A percentile compares a stretch with the other conserved stretches of the same genome.
Conservation (phyloP, 2,329 filamentous ascomycete species). For the Herpotrichia juniperi region DNA sequence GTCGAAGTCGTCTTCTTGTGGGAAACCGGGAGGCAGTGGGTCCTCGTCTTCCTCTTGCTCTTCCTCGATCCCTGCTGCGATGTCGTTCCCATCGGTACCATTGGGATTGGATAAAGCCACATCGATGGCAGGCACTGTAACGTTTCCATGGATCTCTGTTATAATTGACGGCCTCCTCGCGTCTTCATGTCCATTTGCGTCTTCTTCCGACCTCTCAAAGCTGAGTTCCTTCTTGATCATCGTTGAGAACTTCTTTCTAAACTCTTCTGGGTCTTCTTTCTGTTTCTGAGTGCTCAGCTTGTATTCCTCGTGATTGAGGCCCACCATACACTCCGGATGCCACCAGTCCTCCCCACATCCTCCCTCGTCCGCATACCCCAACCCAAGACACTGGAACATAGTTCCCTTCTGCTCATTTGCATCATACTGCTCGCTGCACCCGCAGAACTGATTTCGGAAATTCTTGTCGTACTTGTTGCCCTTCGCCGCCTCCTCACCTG, state of each 20-base stretch:
- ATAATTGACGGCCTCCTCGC: conserved; percentile 17
- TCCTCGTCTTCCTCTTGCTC: conserved; percentile 62
- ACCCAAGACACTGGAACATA: conserved; percentile 95
- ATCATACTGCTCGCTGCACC: conserved; percentile 86
- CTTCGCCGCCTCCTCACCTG: conserved; percentile 72
- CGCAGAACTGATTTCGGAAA: conserved; percentile 91
- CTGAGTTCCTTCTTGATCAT: conserved; percentile 22
- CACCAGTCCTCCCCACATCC: conserved; percentile 98
- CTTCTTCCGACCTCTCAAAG: conserved; percentile 16
- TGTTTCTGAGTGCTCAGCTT: conserved; percentile 52
- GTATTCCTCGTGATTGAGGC: conserved; percentile 75
- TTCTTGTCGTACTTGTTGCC: conserved; percentile 95
- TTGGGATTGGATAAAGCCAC: conserved; percentile 14
- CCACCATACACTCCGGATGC: conserved; percentile 90
- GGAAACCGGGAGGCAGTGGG: conserved; percentile 84
- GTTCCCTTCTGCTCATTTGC: conserved; percentile 89
- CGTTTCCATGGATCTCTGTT: conserved; percentile 25
- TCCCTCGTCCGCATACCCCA: conserved; percentile 79
- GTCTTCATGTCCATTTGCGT: conserved; percentile 14
- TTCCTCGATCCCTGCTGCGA: conserved; percentile 60
- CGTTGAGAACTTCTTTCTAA: conserved; percentile 10
- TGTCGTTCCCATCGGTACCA: conserved; percentile 40
- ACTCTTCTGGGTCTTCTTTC: neutral
- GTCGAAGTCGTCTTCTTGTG: conserved; percentile 86
- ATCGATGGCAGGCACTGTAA: neutral